Evolutionary conservation across 2,329 filamentous ascomycete species (phyloP).

Genomic region (Aureobasidium sp.): DNA sequence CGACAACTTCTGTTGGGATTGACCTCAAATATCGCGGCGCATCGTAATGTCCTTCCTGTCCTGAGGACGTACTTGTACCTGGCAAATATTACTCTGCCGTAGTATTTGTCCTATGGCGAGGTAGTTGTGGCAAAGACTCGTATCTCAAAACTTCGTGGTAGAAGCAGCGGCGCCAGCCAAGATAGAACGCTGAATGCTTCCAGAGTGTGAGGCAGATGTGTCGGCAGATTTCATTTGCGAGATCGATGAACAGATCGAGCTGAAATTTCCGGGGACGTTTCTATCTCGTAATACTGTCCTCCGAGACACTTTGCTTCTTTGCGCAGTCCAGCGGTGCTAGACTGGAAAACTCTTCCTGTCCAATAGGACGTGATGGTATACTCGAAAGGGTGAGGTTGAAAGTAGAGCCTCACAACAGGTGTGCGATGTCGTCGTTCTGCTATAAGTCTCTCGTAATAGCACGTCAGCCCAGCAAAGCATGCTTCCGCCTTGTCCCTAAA

Average conservation of each 20-base stretch:
- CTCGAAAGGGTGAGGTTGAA: neutral
- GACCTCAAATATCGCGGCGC: too few species aligned
- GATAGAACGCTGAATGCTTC: neutral
- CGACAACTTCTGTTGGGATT: neutral
- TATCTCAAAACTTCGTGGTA: too few species aligned
- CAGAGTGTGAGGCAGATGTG: neutral
- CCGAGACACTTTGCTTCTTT: neutral
- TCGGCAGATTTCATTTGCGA: neutral
- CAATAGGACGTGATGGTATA: neutral
- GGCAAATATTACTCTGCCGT: neutral
- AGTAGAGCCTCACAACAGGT: neutral
- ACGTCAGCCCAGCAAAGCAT: slow-evolving; percentile 9
- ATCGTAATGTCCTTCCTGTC: too few species aligned
- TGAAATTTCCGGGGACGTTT: neutral
- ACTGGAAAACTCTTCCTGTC: neutral
- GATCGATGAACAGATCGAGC: neutral
- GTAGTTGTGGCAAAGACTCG: too few species aligned
- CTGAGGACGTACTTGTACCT: neutral
- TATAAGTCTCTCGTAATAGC: slow-evolving; percentile 6
- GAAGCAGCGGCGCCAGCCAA: neutral
- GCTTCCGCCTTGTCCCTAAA: neutral
- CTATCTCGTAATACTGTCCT: neutral
- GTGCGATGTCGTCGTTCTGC: slow-evolving; percentile 1
- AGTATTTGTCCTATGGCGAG: neutral
- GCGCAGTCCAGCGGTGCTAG: neutral